Evolutionary conservation across 257 asterid genomes (phyloP), one percentile per base, ranked within the genome.

Genomic region (Penstemon barbatus): DNA sequence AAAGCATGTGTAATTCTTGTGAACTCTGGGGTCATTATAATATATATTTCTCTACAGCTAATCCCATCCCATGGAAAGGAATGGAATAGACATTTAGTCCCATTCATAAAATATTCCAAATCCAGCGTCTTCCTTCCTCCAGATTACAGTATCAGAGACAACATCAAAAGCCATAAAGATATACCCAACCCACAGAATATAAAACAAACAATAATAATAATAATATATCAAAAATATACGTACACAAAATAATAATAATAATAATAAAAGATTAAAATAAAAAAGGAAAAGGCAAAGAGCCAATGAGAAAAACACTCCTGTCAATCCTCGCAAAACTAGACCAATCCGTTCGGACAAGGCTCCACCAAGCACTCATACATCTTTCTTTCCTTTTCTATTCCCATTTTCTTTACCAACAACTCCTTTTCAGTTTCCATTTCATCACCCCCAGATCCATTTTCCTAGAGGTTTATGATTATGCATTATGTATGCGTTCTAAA

Each of bases 31-130:
- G 80, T 72, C 33, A 25, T 25, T 25, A 25, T 25, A 25, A 25
- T 15, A 15, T 15, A 15, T 48, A 15, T 19, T 45, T 40, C 40
- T 61, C 7, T 13, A 36, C 33, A 6, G 61, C 7, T 9, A 40
- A 37, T 8, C 66, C 74, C 65, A 68, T 37, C 18, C 18, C 18
- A 15, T 37, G 69, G 15, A 72, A 71, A 68, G 78, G 82, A 72
- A 69, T 74, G 46, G 58, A 57, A 46, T 43, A 79, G 33, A 25
- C 33, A 25, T 25, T 25, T 25, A 74, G 76, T 69, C 63, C 62
- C 73, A 61, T 75, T 74, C 76, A 69, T 76, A 71, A 77, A 72
- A 74, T 77, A 63, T 81, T 77, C 84, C 83, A 78, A 67, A 78
- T 75, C 71, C 74, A 74, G 80, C 57, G 79, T 49, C 50, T 77